Evolutionary conservation across 768 basidiomycete species (phyloP), one percentile per base, ranked within the genome.

Genomic region (Macrolepiota albuminosa): DNA sequence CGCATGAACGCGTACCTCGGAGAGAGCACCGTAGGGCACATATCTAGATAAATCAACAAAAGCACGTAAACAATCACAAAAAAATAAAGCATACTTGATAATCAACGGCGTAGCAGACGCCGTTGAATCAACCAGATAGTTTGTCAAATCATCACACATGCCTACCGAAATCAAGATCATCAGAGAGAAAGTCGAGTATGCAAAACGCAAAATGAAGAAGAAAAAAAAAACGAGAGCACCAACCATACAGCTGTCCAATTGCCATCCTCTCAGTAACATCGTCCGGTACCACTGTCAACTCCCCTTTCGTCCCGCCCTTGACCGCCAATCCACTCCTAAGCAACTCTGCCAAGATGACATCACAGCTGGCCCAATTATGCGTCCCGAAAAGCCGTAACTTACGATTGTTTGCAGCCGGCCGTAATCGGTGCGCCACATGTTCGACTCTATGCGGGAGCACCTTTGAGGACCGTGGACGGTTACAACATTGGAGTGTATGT

Each of bases 151-250:
- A 66, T 95, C 93, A 45, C 85, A 84, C 93, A 97, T 95, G 5
- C 93, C n/a, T n/a, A n/a, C n/a, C n/a, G n/a, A n/a, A n/a, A n/a
- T n/a, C n/a, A n/a, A n/a, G n/a, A n/a, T n/a, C n/a, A n/a, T n/a
- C n/a, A n/a, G n/a, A n/a, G n/a, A n/a, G n/a, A n/a, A n/a, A n/a
- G n/a, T n/a, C n/a, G n/a, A n/a, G n/a, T n/a, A 95, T 69, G 95
- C n/a, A n/a, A n/a, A n/a, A n/a, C n/a, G n/a, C n/a, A n/a, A n/a
- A n/a, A n/a, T n/a, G n/a, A n/a, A n/a, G n/a, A n/a, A n/a, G n/a
- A n/a, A n/a, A n/a, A n/a, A n/a, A n/a, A n/a, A n/a, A n/a, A n/a
- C 95, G 3, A 94, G 93, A 16, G 93, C 93, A 31, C 94, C 94
- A 48, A 97, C n/a, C 94, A 63, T 89, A 94, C 26, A 98, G 72